Base-by-base conservation (phyloP, 2,329 filamentous ascomycete genomes). In the Fusarium succisae region DNA sequence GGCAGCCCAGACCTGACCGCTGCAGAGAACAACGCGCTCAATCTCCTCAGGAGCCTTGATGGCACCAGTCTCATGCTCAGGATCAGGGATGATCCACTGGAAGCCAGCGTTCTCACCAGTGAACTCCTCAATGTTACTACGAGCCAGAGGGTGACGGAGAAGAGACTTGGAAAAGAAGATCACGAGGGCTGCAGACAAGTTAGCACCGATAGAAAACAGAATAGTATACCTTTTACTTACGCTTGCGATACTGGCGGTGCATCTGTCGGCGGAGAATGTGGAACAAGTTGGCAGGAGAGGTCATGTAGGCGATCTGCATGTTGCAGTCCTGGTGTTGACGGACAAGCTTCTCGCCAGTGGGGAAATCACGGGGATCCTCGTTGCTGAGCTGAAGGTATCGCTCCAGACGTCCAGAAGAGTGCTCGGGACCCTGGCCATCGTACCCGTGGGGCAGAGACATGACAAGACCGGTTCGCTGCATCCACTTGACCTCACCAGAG, bases 271-370 rank as follows among this genome's bases (percentile, higher is more conserved):
- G 93, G 74, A 99, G 90, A 77, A 96, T 92, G 85, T 99, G 96
- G 92, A 99, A 99, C 82, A 97, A 84, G 85, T 99, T 99, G 75
- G 96, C 90, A 35, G 96, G 96, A 53, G 93, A 94, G n/a, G 96
- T 99, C 91, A 97, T 95, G 88, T 96, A 98, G 63, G 92, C 95
- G 82, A 99, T 93, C 87, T 99, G 96, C 91, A 99, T 97, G 87
- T 99, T 99, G 89, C 95, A 98, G 86, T 99, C 96, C 87, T 99
- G 96, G 87, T 99, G 96, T 85, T 98, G 96, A 78, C 96, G 94
- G 63, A 97, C 92, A 70, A 98, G 91, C 88, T 96, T 98, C 76
- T 98, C 95, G 38, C 90, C 87, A 4, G 91, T 88, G 60, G 96
- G 96, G 91, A 95, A 99, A 79, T 96, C 90, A 74, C 96, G 94